Evolutionary conservation across 1,284 basidiomycete species (phyloP), one percentile per base, ranked within the genome.

Genomic region (Rhodotorula sp.): DNA sequence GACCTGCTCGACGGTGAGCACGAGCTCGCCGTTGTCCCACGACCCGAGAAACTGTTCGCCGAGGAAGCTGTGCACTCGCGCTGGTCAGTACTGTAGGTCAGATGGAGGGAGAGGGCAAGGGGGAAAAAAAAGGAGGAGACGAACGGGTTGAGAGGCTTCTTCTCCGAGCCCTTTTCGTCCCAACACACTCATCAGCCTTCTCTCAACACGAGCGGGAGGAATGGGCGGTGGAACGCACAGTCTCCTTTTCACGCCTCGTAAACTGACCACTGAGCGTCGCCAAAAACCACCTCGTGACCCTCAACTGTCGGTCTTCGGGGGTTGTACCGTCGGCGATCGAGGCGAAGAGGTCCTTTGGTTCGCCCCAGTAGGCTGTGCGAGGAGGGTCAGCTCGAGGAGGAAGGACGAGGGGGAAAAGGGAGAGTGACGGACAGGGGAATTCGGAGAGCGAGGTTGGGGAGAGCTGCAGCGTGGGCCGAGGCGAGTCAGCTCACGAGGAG

Each of bases 1-100:
- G 62, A 97, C 94, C 82, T 99, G 95, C 83, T 99, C 95, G n/a
- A 95, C 91, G 49, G 90, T 85, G 39, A 99, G 86, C 80, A 90
- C 86, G n/a, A 91, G 91, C 30, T 89, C 87, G n/a, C 86, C 87
- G 71, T 87, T 82, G 1, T 93, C 90, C 94, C 95, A 99, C 71
- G 84, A 81, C 59, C 95, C 95, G 76, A 94, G 93, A 83, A 98
- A 98, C 51, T 94, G 83, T 79, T 82, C 82, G 48, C 76, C 76
- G 39, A 75, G 67, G 65, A 76, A 69, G 17, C 62, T 65, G 68
- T 39, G 32, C 9, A 2, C 8, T 2, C n/a, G 6, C 29, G 24
- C 24, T 24, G 32, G 36, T n/a, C 24, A 49, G 17, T 24, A n/a
- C 6, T 5, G 44, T 9, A n/a, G n/a, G 53, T 59, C 71, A 71